Conservation (phyloP, 345 rosid species). For the Lenwebbia sp. region DNA sequence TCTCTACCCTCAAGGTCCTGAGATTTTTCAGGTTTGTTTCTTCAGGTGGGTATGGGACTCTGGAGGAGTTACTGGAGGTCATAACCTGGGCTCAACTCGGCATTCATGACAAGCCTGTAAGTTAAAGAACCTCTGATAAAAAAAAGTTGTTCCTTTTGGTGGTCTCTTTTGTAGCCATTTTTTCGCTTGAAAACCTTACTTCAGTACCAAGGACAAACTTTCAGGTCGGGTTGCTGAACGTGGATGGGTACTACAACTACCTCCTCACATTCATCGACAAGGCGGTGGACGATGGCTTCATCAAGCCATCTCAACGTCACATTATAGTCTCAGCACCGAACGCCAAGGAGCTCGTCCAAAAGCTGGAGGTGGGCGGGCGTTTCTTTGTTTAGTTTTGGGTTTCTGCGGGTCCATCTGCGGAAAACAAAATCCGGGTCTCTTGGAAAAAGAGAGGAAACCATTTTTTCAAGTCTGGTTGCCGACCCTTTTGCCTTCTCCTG, state of each 20-base stretch:
- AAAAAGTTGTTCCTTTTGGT: not conserved
- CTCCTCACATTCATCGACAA: slow-evolving; percentile 82
- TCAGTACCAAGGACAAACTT: not conserved
- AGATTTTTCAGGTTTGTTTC: not conserved
- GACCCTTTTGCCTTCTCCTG: not conserved
- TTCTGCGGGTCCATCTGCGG: not conserved
- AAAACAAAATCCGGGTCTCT: not conserved
- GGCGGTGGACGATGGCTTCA: slow-evolving; percentile 98
- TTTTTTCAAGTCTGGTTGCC: not conserved
- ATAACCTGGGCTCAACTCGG: slow-evolving; percentile 97
- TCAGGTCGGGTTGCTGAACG: slow-evolving; percentile 95
- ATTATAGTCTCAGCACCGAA: slow-evolving; percentile 90
- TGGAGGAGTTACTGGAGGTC: slow-evolving; percentile 82
- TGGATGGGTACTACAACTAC: slow-evolving; percentile 85
- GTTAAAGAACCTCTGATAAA: not conserved
- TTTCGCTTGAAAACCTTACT: not conserved
- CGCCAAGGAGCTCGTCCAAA: slow-evolving; percentile 81
- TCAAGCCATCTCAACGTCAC: slow-evolving; percentile 72
- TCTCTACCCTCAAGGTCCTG: not conserved
- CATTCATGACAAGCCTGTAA: slow-evolving; percentile 92
- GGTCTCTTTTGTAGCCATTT: not conserved
- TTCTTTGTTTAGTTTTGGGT: not conserved
- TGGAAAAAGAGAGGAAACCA: not conserved
- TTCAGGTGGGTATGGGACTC: slow-evolving; percentile 90
- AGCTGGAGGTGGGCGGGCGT: slow-evolving; percentile 57